Base-by-base conservation (phyloP, 129 eudicot species). In the Pittosporum tobira region DNA sequence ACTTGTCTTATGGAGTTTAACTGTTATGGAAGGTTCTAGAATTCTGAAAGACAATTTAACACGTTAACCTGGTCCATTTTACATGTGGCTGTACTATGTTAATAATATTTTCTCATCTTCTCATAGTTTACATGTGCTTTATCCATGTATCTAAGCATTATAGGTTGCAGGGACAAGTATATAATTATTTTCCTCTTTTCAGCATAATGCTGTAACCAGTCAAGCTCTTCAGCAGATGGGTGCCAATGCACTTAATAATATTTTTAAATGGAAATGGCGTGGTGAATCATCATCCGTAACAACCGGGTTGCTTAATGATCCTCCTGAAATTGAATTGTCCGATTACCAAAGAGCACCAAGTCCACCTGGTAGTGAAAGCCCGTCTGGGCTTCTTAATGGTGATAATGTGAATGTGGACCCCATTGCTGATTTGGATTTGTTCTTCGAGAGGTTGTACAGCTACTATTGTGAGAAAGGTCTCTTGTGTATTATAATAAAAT, bases 381-480 rank as follows among this genome's bases (percentile, higher is more conserved):
- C 99, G 1, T 87, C 99, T 0, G 91, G 85, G 42, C 85, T 87
- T 62, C 88, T 91, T 59, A 76, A 91, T 53, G 96, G 80, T 1
- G 99, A 87, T 71, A 78, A 85, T 70, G 51, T 83, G 55, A 83
- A 71, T 62, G 76, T 69, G 9, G 91, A 91, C 59, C 85, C 96
- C 12, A 87, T 87, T 61, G 59, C 88, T 21, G 94, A 91, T 73
- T 67, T 91, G 59, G 99, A 91, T 64, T 73, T 91, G 54, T 91
- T 91, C 73, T 83, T 79, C 26, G 96, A 83, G 73, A 72, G 94
- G 64, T 73, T 91, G 20, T 91, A 91, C 78, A 71, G 81, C 70
- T 91, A 91, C 75, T 91, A 91, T 60, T 83, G 96, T 55, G 96
- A 83, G 66, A 91, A 91, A 70, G 99, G 99, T 52, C 82, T 91